A percentile compares a stretch with the other conserved stretches of the same genome.
Evolutionary conservation across 495 filamentous ascomycete species (phyloP).

Genomic region (Aspergillus heteromorphus): DNA sequence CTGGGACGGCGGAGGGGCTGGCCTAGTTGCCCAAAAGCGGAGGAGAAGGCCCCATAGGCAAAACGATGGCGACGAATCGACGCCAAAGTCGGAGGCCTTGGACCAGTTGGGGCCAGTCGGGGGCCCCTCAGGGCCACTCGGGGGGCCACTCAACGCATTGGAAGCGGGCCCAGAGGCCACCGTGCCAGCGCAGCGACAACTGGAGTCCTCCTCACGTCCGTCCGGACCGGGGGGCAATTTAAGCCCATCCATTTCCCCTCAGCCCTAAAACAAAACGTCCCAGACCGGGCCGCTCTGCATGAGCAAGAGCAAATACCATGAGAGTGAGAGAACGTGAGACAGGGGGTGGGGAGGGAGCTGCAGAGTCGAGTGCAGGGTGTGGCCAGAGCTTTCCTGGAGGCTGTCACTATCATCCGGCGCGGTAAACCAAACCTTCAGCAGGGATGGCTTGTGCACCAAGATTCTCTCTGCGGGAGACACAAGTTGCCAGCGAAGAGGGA

Average conservation of each 20-base stretch:
- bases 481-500: slow-evolving; percentile 19
- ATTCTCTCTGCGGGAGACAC: slow-evolving; percentile 15
- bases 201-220: slow-evolving; percentile 13
- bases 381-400: slow-evolving; percentile 8
- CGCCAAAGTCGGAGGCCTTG: slow-evolving; percentile 8
- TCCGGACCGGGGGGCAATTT: slow-evolving; percentile 4
- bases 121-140: no score
- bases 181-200: slow-evolving; percentile 33
- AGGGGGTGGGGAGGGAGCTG: slow-evolving; percentile 11
- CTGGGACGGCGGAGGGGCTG: slow-evolving; percentile 9
- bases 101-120: no score
- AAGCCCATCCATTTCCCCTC: slow-evolving; percentile 7
- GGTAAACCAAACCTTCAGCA: slow-evolving; percentile 5
- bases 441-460: not conserved
- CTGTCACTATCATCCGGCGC: not conserved
- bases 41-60: slow-evolving; percentile 15
- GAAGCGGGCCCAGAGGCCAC: slow-evolving; percentile 18
- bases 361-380: slow-evolving; percentile 8
- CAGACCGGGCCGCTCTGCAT: slow-evolving; percentile 37
- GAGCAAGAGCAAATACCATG: slow-evolving; percentile 20
- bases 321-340: no score
- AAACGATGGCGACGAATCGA: slow-evolving; percentile 22
- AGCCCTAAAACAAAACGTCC: slow-evolving; percentile 17
- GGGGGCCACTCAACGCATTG: slow-evolving; percentile 13
- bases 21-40: slow-evolving; percentile 30